These are phyloP conservation scores for Dipteronia dyeriana DNA, from an alignment of 345 rosid genomes.

Conservation along the genomic window DNA sequence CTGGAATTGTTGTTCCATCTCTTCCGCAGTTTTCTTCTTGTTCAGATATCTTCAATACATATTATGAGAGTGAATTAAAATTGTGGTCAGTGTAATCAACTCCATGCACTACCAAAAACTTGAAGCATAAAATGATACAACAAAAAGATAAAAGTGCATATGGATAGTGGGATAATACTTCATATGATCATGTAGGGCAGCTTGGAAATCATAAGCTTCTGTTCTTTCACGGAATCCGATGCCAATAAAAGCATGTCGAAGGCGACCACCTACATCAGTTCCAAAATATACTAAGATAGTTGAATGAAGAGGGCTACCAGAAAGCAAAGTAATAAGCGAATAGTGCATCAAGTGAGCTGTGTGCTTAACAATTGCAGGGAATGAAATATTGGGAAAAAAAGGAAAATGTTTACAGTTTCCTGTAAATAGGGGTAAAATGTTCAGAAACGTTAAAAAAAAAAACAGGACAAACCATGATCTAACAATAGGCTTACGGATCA, in stretches of 20 bases:
- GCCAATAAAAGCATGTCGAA: constrained; percentile 95
- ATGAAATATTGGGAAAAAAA: not conserved
- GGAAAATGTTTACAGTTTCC: not conserved
- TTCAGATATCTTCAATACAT: constrained; percentile 64
- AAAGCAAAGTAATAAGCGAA: not conserved
- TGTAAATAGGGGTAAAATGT: not conserved
- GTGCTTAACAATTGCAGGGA: not conserved
- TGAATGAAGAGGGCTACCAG: not conserved
- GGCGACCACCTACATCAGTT: constrained; percentile 77
- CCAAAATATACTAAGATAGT: constrained; percentile 14
- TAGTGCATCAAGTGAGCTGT: not conserved
- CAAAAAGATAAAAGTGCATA: constrained; percentile 3
- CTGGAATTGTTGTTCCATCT: constrained; percentile 98
- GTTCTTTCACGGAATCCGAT: constrained; percentile 98
- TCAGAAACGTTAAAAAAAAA: not conserved
- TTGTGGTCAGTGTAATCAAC: not conserved
- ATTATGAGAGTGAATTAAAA: constrained; percentile 11
- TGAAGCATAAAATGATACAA: constrained; percentile 1
- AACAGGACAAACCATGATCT: not conserved
- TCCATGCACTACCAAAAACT: not conserved
- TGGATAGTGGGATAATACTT: constrained; percentile 48
- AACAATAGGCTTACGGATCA: not conserved
- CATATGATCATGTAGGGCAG: constrained; percentile 95
- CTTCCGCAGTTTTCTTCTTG: constrained; percentile 97
- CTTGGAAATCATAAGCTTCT: constrained; percentile 98